Conservation (phyloP, 78 protist genomes). For the Protostelium mycophagum region DNA sequence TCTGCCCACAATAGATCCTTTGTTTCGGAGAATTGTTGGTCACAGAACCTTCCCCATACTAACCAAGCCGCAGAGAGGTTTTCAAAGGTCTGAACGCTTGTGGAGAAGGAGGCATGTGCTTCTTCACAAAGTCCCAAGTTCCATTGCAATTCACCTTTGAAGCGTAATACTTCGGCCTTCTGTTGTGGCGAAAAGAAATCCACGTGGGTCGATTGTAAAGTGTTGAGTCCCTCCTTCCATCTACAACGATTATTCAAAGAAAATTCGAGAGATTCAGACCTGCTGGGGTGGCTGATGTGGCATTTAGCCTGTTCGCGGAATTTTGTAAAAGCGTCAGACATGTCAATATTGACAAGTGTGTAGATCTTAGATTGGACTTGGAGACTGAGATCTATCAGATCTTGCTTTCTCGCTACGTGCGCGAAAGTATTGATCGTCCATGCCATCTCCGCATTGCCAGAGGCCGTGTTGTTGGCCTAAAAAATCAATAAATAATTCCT, state of each 20-base stretch:
- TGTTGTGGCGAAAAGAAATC: constrained; percentile 38
- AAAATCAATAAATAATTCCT: no score
- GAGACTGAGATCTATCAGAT: constrained; percentile 72
- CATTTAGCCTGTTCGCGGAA: constrained; percentile 75
- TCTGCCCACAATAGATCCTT: constrained; percentile 26
- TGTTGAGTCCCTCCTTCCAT: constrained; percentile 43
- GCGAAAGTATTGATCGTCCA: constrained; percentile 75
- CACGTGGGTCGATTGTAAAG: constrained; percentile 43
- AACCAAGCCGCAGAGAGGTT: constrained; percentile 57
- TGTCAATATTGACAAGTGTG: constrained; percentile 70
- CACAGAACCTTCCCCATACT: constrained; percentile 71
- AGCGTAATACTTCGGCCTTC: constrained; percentile 42
- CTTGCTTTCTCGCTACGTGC: constrained; percentile 65
- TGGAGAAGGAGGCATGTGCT: constrained; percentile 60
- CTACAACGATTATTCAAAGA: background rate
- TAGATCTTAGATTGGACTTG: constrained; percentile 50
- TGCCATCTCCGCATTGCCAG: constrained; percentile 46
- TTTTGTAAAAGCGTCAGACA: constrained; percentile 72
- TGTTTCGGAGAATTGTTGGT: constrained; percentile 35
- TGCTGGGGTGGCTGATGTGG: constrained; percentile 49
- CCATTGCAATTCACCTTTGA: constrained; percentile 59
- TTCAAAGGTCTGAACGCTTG: constrained; percentile 50
- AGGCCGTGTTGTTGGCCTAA: background rate
- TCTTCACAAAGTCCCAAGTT: constrained; percentile 30
- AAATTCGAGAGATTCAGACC: background rate